These are phyloP conservation scores for Trebouxiophyceae sp. DNA, from an alignment of 163 green algal genomes.

Conservation along the genomic window DNA sequence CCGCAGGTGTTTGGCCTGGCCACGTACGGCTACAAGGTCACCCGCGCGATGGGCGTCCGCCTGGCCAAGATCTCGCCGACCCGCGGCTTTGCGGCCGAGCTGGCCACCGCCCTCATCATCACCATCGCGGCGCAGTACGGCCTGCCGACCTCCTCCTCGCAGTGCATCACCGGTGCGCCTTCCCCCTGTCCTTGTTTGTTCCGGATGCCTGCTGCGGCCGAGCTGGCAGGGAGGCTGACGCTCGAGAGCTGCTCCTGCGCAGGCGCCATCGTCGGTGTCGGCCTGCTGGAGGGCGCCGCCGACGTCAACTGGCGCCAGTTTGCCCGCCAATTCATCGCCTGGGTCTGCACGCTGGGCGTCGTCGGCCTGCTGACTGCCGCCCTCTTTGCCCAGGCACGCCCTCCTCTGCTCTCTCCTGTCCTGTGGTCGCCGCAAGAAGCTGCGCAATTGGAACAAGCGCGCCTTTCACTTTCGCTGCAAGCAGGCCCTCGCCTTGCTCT, in stretches of 20 bases:
- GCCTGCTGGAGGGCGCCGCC: slow-evolving; percentile 30
- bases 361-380: slow-evolving; percentile 8
- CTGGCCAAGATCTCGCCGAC: slow-evolving; percentile 44
- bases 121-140: slow-evolving; percentile 28
- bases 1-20: slow-evolving; percentile 60
- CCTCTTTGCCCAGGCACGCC: slow-evolving; percentile 8
- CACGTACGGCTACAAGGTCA: slow-evolving; percentile 51
- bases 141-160: slow-evolving; percentile 42
- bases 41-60: slow-evolving; percentile 34
- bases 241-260: not conserved
- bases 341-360: slow-evolving; percentile 11
- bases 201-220: too few relatives aligned
- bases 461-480: too few relatives aligned
- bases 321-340: slow-evolving; percentile 13
- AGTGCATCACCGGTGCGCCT: slow-evolving; percentile 36
- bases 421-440: not conserved
- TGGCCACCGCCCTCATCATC: slow-evolving; percentile 38
- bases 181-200: too few relatives aligned
- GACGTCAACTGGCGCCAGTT: slow-evolving; percentile 43
- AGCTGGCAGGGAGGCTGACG: not conserved
- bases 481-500: too few relatives aligned
- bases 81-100: slow-evolving; percentile 48
- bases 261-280: slow-evolving; percentile 31
- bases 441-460: too few relatives aligned
- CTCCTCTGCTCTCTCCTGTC: not conserved